Base-by-base conservation (phyloP, 345 rosid genomes). In the Pistacia vera region DNA sequence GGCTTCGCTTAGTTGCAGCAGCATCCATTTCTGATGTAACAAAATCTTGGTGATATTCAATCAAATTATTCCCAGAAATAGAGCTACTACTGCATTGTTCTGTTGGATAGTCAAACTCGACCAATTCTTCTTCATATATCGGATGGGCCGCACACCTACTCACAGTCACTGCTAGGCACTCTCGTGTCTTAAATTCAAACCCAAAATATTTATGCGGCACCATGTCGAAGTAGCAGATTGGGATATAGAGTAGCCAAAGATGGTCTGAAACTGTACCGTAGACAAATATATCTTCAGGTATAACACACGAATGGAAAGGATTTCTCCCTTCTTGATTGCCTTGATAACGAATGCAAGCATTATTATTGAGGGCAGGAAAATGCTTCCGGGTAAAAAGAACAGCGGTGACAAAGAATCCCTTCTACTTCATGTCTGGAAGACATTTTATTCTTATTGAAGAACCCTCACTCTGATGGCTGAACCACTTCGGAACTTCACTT, bases 361-460 rank as follows among this genome's bases (percentile, higher is more conserved):
- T 0, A 0, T 0, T 4, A 0, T 18, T 6, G 25, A 6, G 59
- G 22, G 4, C n/a, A n/a, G 59, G n/a, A 7, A 56, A 56, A 0
- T 5, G 12, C 22, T 56, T 56, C 14, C 16, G 59, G 17, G 2
- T n/a, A 3, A 0, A 16, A 56, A 56, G 25, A 25, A 35, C 16
- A 63, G 66, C 8, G 18, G 79, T 75, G 4, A 79, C 4, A 54
- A 75, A 66, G 46, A 74, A 75, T 25, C 82, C 82, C 38, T 60
- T 58, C 49, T 70, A 63, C 54, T 64, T 75, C 62, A 48, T 55
- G 13, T 69, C 52, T 54, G 63, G 71, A 10, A 66, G 75, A 7
- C 67, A n/a, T 65, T 79, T 70, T 54, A 74, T 66, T 35, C 22
- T 74, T 62, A 79, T 61, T 70, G 49, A 70, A 36, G 64, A 73